Evolutionary conservation across 2,329 filamentous ascomycete genomes (phyloP), one percentile per base, ranked within the genome.

Genomic region (Diaporthe longicolla): DNA sequence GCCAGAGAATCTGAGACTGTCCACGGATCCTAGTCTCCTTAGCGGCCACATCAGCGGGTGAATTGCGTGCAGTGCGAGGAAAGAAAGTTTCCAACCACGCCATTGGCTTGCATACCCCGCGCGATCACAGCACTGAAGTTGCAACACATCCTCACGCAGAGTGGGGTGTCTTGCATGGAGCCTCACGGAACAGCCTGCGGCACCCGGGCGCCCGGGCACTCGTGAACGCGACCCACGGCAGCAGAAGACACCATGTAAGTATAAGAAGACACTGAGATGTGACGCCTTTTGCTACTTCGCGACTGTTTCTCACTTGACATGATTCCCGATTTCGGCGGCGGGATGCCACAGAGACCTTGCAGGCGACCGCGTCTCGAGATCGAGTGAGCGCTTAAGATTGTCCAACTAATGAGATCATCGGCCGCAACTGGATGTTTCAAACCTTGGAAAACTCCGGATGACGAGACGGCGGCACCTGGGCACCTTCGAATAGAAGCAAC

Each of bases 401-500:
- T 61, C 29, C 55, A 65, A 37, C 70, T 61, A 59, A 73, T 74
- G 73, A 73, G 55, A 73, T 74, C 70, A 74, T 74, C 54, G 37
- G 52, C 61, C 43, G 66, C 54, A 74, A 54, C 65, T 68, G 59
- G 52, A n/a, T 26, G 73, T 74, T 74, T 74, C 73, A 73, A 70
- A 66, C 58, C 63, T 54, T 68, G 48, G 63, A 68, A 68, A 68
- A 26, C 55, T 35, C 63, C 32, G 37, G 57, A 71, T 63, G 68
- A 71, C 57, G 45, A 54, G 71, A 61, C 71, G 32, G 29, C 52
- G 61, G 48, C 32, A 37, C 58, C 45, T 48, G 45, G 19, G 45
- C 19, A 48, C 45, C 17, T 48, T 21, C n/a, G 43, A 19, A 65
- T 65, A 26, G 43, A 24, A 21, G 45, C 13, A 52, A 13, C 61